These are phyloP conservation scores for Tolypocladium amazonense DNA, from an alignment of 2,329 filamentous ascomycete genomes.

Conservation along the genomic window DNA sequence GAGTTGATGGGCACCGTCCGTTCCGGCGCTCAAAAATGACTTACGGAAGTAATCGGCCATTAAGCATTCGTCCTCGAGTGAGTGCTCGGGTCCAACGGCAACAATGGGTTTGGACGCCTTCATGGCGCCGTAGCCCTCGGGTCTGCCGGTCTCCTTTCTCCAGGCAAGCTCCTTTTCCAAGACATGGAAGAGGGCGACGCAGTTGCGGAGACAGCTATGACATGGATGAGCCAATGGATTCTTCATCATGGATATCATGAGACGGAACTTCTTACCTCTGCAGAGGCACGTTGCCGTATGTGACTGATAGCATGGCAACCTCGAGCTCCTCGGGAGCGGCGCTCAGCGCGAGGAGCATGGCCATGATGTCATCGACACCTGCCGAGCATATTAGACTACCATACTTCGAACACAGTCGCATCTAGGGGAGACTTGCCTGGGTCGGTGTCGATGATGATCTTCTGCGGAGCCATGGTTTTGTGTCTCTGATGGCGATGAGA, in stretches of 20 bases:
- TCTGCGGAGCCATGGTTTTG: conserved; percentile 50
- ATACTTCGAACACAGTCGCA: background rate
- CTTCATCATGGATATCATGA: background rate
- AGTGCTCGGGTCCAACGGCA: conserved; percentile 76
- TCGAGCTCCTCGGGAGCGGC: conserved; percentile 77
- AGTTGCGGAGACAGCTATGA: conserved; percentile 71
- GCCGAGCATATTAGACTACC: background rate
- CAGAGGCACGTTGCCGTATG: conserved; percentile 87
- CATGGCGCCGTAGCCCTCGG: conserved; percentile 64
- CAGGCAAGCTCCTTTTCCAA: conserved; percentile 82
- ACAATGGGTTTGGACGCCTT: conserved; percentile 68
- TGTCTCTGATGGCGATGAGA: background rate
- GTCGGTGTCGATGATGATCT: conserved; percentile 94
- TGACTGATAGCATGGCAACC: conserved; percentile 74
- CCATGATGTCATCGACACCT: conserved; percentile 86
- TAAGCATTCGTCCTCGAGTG: conserved; percentile 72
- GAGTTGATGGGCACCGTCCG: background rate
- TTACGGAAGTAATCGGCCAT: conserved; percentile 81
- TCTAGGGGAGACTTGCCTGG: conserved; percentile 44
- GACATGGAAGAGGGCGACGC: conserved; percentile 82
- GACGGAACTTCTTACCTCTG: conserved; percentile 46
- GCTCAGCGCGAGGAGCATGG: conserved; percentile 76
- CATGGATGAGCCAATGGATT: background rate
- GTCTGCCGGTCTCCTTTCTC: conserved; percentile 58
- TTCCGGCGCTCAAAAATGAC: conserved; percentile 16